Evolutionary conservation across 176 grass and related monocot species (phyloP).

Genomic region (Sorghum bicolor): Sorghum_bicolor_NCBIv3 NC_012870.2:70069001-70069500

Average conservation of each 20-base stretch:
- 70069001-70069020: neutral
- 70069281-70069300: neutral
- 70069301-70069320: neutral
- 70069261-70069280: neutral
- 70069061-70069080: neutral
- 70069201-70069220: neutral
- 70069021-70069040: neutral
- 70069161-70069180: neutral
- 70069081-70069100: neutral
- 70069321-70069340: constrained; percentile 32
- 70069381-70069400: constrained; percentile 56
- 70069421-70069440: neutral
- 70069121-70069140: constrained; percentile 2
- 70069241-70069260: neutral
- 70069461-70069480: neutral
- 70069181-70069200: neutral
- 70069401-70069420: constrained; percentile 68
- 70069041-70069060: neutral
- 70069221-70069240: neutral
- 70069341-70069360: constrained; percentile 59
- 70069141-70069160: neutral
- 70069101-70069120: neutral
- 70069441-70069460: neutral
- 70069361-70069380: constrained; percentile 68
- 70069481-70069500: neutral